Percentiles rank a stretch among this genome's conserved stretches.
Conservation (phyloP, 805 yeast species). For the Isabelozyma gotoi region DNA sequence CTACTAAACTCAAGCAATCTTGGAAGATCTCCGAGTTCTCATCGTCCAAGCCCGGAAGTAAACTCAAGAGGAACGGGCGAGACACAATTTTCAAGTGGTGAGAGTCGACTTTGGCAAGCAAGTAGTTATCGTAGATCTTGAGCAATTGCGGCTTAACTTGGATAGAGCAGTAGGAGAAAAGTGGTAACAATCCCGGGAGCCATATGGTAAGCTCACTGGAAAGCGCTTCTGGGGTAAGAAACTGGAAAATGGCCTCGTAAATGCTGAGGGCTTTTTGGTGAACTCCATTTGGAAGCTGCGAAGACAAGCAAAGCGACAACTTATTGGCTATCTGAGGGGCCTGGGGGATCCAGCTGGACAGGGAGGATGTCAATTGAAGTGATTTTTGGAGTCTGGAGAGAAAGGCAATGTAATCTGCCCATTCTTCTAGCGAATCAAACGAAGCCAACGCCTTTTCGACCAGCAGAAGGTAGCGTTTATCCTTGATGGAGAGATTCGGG, state of each 20-base stretch:
- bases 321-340: slow-evolving; percentile 65
- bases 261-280: slow-evolving; percentile 85
- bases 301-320: slow-evolving; percentile 76
- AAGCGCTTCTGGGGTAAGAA: slow-evolving; percentile 55
- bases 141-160: slow-evolving; percentile 81
- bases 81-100: slow-evolving; percentile 52
- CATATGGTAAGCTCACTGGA: slow-evolving; percentile 64
- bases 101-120: slow-evolving; percentile 43
- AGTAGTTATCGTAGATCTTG: slow-evolving; percentile 53
- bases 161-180: slow-evolving; percentile 85
- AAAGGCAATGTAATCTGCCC: slow-evolving; percentile 98
- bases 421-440: slow-evolving; percentile 84
- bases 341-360: slow-evolving; percentile 57
- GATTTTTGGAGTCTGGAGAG: slow-evolving; percentile 77
- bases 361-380: slow-evolving; percentile 36
- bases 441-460: slow-evolving; percentile 70
- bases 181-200: slow-evolving; percentile 91
- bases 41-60: slow-evolving; percentile 89
- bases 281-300: slow-evolving; percentile 90
- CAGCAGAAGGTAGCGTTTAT: slow-evolving; percentile 63
- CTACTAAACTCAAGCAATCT: slow-evolving; percentile 59
- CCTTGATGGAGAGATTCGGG: slow-evolving; percentile 20
- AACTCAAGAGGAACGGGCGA: slow-evolving; percentile 69
- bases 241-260: slow-evolving; percentile 67
- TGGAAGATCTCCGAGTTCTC: slow-evolving; percentile 82